phyloP scores from a whole-genome alignment of 257 asterid species.

The Solanum etuberosum region DNA sequence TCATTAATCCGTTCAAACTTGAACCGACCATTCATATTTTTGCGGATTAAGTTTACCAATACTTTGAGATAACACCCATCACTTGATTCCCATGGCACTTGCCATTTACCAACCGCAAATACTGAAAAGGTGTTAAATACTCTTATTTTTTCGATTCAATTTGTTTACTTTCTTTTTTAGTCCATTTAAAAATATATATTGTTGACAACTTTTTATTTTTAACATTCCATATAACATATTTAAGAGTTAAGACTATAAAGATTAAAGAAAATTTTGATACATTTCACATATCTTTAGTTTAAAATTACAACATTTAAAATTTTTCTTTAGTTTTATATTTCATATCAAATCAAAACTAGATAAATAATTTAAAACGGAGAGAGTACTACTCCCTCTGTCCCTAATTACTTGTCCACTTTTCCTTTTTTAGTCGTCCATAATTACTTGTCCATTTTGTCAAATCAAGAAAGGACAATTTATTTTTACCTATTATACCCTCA shows the following conservation, averaged over 20 bases:
- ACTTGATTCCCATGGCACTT: background rate
- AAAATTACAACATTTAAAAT: accelerated
- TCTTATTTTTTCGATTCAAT: too few relatives aligned
- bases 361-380: too few relatives aligned
- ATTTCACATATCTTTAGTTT: background rate
- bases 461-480: too few relatives aligned
- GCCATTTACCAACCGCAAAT: background rate
- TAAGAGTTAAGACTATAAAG: background rate
- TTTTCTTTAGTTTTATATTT: background rate
- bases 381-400: too few relatives aligned
- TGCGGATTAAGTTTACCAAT: background rate
- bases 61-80: background rate
- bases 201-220: background rate
- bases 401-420: too few relatives aligned
- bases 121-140: background rate
- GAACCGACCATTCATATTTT: background rate
- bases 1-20: background rate
- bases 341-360: background rate
- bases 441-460: too few relatives aligned
- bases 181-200: too few relatives aligned
- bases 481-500: too few relatives aligned
- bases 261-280: background rate
- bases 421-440: too few relatives aligned
- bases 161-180: too few relatives aligned
- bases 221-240: background rate